Evolutionary conservation across 2,329 filamentous ascomycete genomes (phyloP).

Genomic region (Stachybotrys elegans): DNA sequence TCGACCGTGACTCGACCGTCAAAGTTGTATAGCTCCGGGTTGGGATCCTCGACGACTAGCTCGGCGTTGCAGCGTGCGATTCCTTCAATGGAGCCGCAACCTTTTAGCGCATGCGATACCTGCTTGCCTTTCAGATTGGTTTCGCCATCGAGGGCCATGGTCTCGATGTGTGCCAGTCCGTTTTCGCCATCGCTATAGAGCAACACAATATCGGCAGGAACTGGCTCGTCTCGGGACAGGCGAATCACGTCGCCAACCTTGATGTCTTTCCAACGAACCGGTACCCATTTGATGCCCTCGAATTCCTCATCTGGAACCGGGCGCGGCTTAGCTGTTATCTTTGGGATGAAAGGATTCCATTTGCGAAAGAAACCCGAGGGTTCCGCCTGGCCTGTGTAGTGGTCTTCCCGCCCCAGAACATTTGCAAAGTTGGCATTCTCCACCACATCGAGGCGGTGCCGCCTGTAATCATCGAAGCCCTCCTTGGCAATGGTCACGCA

Average conservation of each 20-base stretch:
- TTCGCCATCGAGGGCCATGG: slow-evolving; percentile 79
- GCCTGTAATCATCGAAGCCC: slow-evolving; percentile 78
- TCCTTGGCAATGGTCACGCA: slow-evolving; percentile 78
- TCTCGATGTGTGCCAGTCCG: slow-evolving; percentile 76
- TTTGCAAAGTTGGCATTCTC: slow-evolving; percentile 61
- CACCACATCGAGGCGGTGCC: slow-evolving; percentile 74
- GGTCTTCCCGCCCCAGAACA: slow-evolving; percentile 35
- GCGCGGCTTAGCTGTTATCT: slow-evolving; percentile 21
- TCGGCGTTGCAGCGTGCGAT: slow-evolving; percentile 53
- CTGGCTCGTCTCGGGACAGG: slow-evolving; percentile 63
- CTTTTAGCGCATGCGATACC: slow-evolving; percentile 54
- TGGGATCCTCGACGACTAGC: slow-evolving; percentile 72
- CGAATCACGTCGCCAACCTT: slow-evolving; percentile 45
- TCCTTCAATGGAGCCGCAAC: slow-evolving; percentile 48
- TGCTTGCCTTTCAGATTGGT: slow-evolving; percentile 78
- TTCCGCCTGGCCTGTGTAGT: slow-evolving; percentile 21
- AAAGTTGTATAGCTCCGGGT: slow-evolving; percentile 72
- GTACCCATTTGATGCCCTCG: slow-evolving; percentile 47
- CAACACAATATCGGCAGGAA: slow-evolving; percentile 79
- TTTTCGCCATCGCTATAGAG: slow-evolving; percentile 74
- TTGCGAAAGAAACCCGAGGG: slow-evolving; percentile 15
- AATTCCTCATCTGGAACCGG: slow-evolving; percentile 55
- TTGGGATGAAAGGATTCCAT: slow-evolving; percentile 27
- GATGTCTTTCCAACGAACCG: slow-evolving; percentile 38
- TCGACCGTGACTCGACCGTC: slow-evolving; percentile 61